These are phyloP conservation scores for Apiospora arundinis DNA, from an alignment of 2,329 filamentous ascomycete genomes.

Conservation along the genomic window DNA sequence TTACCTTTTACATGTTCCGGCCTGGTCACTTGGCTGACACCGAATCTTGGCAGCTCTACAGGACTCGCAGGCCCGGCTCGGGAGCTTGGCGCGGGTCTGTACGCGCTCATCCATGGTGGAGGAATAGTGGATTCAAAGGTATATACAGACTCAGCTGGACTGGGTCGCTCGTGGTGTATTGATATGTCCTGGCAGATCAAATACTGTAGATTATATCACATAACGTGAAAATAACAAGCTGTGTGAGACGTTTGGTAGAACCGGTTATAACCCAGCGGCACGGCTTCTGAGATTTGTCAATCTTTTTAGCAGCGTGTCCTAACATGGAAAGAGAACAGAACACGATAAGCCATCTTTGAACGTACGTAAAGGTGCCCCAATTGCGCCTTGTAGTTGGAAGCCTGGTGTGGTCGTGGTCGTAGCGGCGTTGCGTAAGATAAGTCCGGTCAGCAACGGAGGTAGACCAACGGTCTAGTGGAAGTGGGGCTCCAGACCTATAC, in stretches of 20 bases:
- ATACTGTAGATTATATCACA: neutral
- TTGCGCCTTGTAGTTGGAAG: neutral
- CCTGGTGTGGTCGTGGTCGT: neutral
- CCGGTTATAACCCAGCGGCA: neutral
- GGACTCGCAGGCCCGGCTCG: conserved; percentile 58
- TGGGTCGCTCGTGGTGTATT: neutral
- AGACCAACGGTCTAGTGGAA: neutral
- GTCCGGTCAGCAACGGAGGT: conserved; percentile 18
- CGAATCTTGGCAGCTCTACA: conserved; percentile 61
- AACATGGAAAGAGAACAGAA: neutral
- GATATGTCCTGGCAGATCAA: neutral
- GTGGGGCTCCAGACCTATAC: neutral
- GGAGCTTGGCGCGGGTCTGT: conserved; percentile 37
- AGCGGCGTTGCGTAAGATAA: neutral
- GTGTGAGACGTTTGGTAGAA: neutral
- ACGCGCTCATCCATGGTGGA: neutral
- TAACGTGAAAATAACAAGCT: neutral
- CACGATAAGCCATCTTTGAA: neutral
- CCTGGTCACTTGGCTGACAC: conserved; percentile 54
- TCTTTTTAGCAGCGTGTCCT: neutral
- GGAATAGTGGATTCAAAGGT: neutral
- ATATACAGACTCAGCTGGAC: neutral
- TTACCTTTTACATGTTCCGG: conserved; percentile 59
- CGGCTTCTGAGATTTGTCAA: neutral
- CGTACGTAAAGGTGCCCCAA: neutral